These are phyloP conservation scores for Stygiomarasmius scandens DNA, from an alignment of 1,284 basidiomycete genomes.

Conservation along the genomic window DNA sequence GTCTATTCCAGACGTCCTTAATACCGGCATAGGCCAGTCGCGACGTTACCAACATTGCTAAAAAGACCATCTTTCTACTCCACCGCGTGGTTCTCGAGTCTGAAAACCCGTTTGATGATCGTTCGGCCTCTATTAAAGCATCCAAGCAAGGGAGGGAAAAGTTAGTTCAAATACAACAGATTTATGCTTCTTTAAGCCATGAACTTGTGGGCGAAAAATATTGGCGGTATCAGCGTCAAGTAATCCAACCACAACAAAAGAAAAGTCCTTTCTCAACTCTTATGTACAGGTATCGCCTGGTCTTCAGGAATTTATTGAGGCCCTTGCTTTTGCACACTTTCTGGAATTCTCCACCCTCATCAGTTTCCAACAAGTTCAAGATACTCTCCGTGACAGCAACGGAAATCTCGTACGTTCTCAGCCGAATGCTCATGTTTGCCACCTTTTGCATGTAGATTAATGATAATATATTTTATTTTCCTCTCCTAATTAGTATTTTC, in stretches of 20 bases:
- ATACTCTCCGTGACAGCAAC: conserved; percentile 57
- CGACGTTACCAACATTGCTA: conserved; percentile 91
- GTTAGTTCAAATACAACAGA: conserved; percentile 67
- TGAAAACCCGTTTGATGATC: conserved; percentile 36
- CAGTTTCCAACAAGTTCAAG: conserved; percentile 70
- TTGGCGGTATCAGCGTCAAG: conserved; percentile 81
- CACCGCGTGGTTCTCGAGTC: conserved; percentile 73
- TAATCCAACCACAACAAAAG: too few relatives aligned
- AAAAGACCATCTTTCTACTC: conserved; percentile 92
- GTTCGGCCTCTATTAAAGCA: conserved; percentile 41
- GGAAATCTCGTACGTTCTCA: conserved; percentile 60
- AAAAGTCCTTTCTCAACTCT: too few relatives aligned
- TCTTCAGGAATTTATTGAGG: conserved; percentile 93
- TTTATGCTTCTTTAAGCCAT: conserved; percentile 64
- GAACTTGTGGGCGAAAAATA: conserved; percentile 76
- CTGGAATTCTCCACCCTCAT: conserved; percentile 76
- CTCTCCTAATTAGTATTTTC: conserved; percentile 56
- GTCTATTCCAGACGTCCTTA: conserved; percentile 11
- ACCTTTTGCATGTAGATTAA: conserved; percentile 3
- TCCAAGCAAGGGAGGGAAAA: conserved; percentile 65
- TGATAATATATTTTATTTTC: too few relatives aligned
- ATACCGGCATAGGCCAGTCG: conserved; percentile 59
- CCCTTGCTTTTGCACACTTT: conserved; percentile 87
- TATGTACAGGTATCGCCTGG: conserved; percentile 80
- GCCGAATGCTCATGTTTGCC: conserved; percentile 1